These are phyloP conservation scores for Stachybotrys echinatus DNA, from an alignment of 2,329 filamentous ascomycete species.

Conservation along the genomic window DNA sequence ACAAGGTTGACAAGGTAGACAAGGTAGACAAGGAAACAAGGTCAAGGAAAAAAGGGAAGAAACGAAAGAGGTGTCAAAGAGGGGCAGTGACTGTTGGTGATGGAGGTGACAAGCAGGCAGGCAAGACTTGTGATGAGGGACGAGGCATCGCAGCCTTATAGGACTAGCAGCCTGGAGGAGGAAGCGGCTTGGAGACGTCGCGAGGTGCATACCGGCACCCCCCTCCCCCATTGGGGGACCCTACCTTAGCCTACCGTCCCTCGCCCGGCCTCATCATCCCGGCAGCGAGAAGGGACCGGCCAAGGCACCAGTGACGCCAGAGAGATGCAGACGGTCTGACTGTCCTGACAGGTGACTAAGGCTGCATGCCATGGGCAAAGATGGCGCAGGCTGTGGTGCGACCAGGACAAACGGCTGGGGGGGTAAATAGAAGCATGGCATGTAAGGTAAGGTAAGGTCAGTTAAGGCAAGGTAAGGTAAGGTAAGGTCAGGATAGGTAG, in stretches of 20 bases:
- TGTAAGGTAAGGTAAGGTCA: slow-evolving; percentile 4
- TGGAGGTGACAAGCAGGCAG: slow-evolving; percentile 8
- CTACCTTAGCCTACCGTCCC: background rate
- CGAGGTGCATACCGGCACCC: slow-evolving; percentile 14
- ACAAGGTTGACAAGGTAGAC: slow-evolving; percentile 10
- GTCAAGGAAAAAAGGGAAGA: slow-evolving; percentile 6
- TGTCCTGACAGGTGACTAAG: slow-evolving; percentile 23
- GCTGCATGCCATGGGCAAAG: slow-evolving; percentile 14
- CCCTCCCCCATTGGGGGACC: slow-evolving; percentile 6
- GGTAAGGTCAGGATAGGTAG: background rate
- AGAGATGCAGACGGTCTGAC: slow-evolving; percentile 19
- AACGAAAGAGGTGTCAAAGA: slow-evolving; percentile 5
- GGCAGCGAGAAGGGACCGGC: background rate
- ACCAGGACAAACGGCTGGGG: slow-evolving; percentile 9
- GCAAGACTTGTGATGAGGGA: slow-evolving; percentile 20
- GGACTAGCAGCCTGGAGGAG: slow-evolving; percentile 22
- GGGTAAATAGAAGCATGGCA: slow-evolving; percentile 16
- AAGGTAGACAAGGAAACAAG: slow-evolving; percentile 12
- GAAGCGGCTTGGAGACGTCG: background rate
- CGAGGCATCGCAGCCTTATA: slow-evolving; percentile 54
- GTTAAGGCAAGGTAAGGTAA: slow-evolving; percentile 4
- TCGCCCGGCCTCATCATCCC: background rate
- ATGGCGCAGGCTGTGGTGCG: slow-evolving; percentile 13
- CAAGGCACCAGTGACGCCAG: slow-evolving; percentile 21
- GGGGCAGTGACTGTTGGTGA: background rate